Conservation (phyloP, 2,329 filamentous ascomycete genomes). For the Triangularia setosa region DNA sequence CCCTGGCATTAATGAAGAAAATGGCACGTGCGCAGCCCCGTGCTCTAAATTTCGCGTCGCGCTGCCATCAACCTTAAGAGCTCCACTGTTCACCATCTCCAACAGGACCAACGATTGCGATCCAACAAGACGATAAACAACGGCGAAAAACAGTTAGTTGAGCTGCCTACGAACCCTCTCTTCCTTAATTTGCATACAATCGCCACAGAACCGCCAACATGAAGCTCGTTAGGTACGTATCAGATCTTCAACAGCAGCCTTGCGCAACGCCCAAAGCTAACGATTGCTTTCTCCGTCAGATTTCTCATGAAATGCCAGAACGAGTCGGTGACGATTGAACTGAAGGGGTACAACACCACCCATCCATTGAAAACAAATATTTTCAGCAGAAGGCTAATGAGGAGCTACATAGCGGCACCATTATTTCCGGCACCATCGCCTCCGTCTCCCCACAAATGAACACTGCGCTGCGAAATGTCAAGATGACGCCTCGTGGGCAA, state of each 20-base stretch:
- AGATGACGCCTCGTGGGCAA: slow-evolving; percentile 89
- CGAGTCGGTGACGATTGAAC: slow-evolving; percentile 95
- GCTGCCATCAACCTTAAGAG: neutral
- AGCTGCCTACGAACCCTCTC: neutral
- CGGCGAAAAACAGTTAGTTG: neutral
- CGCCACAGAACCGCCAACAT: slow-evolving; percentile 51
- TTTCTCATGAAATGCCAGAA: slow-evolving; percentile 99
- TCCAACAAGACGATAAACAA: neutral
- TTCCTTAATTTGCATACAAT: neutral
- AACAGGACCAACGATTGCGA: neutral
- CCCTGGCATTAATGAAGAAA: neutral
- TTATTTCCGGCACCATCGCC: slow-evolving; percentile 93
- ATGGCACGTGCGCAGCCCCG: neutral
- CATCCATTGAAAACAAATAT: neutral
- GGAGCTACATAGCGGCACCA: slow-evolving; percentile 63
- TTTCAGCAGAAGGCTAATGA: neutral
- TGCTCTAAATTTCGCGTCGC: neutral
- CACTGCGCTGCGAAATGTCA: slow-evolving; percentile 89
- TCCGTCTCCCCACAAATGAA: slow-evolving; percentile 99
- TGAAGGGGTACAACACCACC: slow-evolving; percentile 70
- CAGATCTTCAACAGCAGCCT: slow-evolving; percentile 23
- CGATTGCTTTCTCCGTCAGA: slow-evolving; percentile 45
- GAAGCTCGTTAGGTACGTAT: slow-evolving; percentile 90
- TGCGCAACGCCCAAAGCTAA: slow-evolving; percentile 31
- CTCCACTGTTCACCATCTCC: neutral